phyloP scores from a whole-genome alignment of 108 stramenopile genomes.

The Cyclotella atomus region DNA sequence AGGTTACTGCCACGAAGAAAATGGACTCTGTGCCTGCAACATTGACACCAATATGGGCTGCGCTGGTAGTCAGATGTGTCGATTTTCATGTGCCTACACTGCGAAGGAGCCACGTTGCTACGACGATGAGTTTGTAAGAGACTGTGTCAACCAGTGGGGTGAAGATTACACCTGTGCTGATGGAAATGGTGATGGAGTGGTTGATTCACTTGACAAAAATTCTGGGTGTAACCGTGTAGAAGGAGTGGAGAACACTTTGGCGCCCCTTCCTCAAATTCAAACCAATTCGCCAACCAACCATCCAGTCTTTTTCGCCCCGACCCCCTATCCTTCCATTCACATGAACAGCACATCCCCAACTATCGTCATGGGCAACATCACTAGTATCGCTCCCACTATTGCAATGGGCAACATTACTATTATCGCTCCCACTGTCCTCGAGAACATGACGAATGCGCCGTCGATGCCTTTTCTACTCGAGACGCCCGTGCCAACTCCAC shows the following conservation, averaged over 20 bases:
- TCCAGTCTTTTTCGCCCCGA: background rate
- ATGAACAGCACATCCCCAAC: background rate
- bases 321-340: background rate
- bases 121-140: background rate
- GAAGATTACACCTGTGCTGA: slow-evolving; percentile 13
- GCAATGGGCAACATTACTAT: background rate
- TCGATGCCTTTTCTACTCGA: background rate
- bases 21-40: slow-evolving; percentile 4
- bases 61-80: slow-evolving; percentile 8
- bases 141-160: slow-evolving; percentile 13
- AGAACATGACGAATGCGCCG: background rate
- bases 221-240: slow-evolving; percentile 3
- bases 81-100: slow-evolving; percentile 12
- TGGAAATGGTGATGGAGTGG: slow-evolving; percentile 6
- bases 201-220: slow-evolving; percentile 6
- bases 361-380: no score
- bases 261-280: background rate
- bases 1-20: slow-evolving; percentile 15
- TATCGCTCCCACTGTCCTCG: background rate
- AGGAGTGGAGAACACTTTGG: background rate
- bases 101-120: slow-evolving; percentile 4
- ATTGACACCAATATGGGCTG: slow-evolving; percentile 5
- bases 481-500: background rate
- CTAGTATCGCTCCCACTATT: background rate
- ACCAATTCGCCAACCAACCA: slow-evolving; percentile 4